These are phyloP conservation scores for Avena atlantica DNA, from an alignment of 176 grass and related monocot genomes.

Conservation along the genomic window DNA sequence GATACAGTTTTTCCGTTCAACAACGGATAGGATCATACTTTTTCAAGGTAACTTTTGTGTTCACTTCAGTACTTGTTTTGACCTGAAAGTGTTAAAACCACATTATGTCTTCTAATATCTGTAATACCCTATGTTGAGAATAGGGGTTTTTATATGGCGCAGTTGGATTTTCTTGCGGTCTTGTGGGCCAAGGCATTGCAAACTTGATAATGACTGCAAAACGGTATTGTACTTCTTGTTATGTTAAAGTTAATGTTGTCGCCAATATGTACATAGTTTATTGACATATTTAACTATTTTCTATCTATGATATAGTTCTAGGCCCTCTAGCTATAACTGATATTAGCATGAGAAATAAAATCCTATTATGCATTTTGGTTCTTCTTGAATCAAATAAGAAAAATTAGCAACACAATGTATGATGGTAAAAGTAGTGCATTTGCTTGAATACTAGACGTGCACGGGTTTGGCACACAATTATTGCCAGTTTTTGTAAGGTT, in stretches of 20 bases:
- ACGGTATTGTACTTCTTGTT: conserved; percentile 47
- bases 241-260: conserved; percentile 1
- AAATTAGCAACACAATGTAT: not conserved
- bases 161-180: conserved; percentile 87
- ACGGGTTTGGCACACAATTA: not conserved
- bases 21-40: conserved; percentile 90
- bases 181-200: conserved; percentile 94
- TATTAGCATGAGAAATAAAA: not conserved
- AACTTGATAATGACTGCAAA: conserved; percentile 99
- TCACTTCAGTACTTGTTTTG: not conserved
- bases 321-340: not conserved
- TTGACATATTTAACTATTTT: conserved; percentile 18
- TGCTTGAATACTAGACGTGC: not conserved
- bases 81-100: not conserved
- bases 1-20: conserved; percentile 80
- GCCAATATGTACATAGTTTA: conserved; percentile 19
- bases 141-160: conserved; percentile 87
- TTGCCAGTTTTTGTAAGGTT: not conserved
- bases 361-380: not conserved
- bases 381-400: not conserved
- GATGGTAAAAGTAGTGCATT: conserved; percentile 12
- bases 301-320: not conserved
- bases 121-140: conserved; percentile 26
- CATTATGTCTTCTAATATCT: conserved; percentile 19
- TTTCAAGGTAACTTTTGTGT: conserved; percentile 70